Percentiles rank a stretch among this genome's conserved stretches.
Conservation (phyloP, 768 basidiomycete species). For the Kwoniella sp. region DNA sequence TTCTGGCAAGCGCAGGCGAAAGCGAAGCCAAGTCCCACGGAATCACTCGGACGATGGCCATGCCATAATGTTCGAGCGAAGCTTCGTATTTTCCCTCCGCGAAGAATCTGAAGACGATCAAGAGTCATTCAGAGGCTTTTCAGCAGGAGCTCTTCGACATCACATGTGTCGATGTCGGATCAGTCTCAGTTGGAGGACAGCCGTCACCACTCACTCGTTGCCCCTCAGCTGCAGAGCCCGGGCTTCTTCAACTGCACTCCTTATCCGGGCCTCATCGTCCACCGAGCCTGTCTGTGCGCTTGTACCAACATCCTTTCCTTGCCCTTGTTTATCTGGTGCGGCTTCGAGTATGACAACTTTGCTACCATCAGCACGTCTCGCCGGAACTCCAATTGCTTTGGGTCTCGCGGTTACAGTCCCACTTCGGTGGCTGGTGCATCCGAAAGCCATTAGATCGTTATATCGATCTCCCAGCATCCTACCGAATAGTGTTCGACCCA, state of each 20-base stretch:
- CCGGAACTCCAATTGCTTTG: too few species aligned
- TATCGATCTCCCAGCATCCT: constrained; percentile 17
- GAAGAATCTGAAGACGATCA: constrained; percentile 6
- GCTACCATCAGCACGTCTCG: not conserved
- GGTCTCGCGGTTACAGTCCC: too few species aligned
- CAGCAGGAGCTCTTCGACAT: not conserved
- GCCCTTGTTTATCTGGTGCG: not conserved
- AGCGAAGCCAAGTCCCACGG: constrained; percentile 8
- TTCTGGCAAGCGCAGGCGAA: not conserved
- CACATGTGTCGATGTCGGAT: too few species aligned
- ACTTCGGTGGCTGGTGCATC: too few species aligned
- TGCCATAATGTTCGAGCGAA: constrained; percentile 13
- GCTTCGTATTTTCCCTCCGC: constrained; percentile 16
- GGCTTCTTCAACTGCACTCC: constrained; percentile 8
- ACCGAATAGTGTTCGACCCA: constrained; percentile 12
- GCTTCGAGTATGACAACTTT: not conserved
- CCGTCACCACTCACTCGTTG: constrained; percentile 9
- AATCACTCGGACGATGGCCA: constrained; percentile 11
- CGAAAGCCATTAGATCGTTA: constrained; percentile 16
- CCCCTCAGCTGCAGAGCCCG: constrained; percentile 4
- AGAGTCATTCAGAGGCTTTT: not conserved
- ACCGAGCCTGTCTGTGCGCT: not conserved
- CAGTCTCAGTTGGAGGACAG: not conserved
- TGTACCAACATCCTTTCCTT: not conserved
- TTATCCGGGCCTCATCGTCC: constrained; percentile 3